These are phyloP conservation scores for Mycena maculata DNA, from an alignment of 768 basidiomycete genomes.

Conservation along the genomic window DNA sequence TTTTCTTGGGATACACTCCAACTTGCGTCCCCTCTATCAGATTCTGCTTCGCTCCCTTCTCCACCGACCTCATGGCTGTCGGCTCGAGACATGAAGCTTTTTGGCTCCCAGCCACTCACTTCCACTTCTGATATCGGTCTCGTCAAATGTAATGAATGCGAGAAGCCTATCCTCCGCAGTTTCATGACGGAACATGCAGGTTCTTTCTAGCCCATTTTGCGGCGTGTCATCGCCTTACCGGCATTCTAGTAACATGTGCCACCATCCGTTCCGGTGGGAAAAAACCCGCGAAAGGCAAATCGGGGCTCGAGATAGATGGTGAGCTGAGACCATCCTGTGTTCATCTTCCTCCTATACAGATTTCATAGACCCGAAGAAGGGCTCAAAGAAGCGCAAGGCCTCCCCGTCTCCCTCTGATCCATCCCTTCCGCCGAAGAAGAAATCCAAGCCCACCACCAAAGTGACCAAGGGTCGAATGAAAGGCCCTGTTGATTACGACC, in stretches of 20 bases:
- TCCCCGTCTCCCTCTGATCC: constrained; percentile 78
- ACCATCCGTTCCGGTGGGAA: constrained; percentile 64
- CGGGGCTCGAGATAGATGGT: constrained; percentile 58
- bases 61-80: constrained; percentile 90
- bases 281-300: constrained; percentile 69
- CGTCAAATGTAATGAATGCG: constrained; percentile 84
- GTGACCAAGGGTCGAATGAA: constrained; percentile 83
- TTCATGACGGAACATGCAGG: constrained; percentile 82
- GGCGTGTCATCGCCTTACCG: constrained; percentile 1
- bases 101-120: constrained; percentile 80
- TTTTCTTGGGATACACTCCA: constrained; percentile 72
- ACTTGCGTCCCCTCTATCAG: constrained; percentile 50
- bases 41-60: constrained; percentile 62
- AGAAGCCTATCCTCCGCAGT: constrained; percentile 82
- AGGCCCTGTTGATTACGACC: constrained; percentile 90
- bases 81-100: constrained; percentile 89
- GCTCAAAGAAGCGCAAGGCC: constrained; percentile 82
- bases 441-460: constrained; percentile 74
- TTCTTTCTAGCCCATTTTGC: constrained; percentile 47
- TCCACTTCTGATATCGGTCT: constrained; percentile 70
- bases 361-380: constrained; percentile 55
- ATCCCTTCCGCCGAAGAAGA: constrained; percentile 79
- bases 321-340: constrained; percentile 32
- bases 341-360: constrained; percentile 23
- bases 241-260: constrained; percentile 66